Conservation (phyloP, 2,329 filamentous ascomycete genomes). For the Claviceps citrina region DNA sequence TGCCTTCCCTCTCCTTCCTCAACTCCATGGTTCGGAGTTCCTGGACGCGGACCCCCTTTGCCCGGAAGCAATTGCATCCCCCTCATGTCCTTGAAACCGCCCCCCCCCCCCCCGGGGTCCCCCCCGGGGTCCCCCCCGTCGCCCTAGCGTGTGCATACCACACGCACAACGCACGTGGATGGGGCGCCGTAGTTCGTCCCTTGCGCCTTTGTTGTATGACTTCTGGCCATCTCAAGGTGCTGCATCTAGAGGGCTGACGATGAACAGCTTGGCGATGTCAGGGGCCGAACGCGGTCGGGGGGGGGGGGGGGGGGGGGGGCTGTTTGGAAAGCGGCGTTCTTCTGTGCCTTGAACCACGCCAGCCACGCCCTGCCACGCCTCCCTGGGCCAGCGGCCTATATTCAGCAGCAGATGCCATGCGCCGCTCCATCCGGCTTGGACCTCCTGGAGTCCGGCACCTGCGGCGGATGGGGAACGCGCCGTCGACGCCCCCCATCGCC, state of each 20-base stretch:
- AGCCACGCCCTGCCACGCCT: not conserved
- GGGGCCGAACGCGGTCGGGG: not conserved
- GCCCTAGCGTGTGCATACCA: not conserved
- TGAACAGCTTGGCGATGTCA: not conserved
- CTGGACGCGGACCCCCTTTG: not conserved
- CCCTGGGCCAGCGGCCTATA: not conserved
- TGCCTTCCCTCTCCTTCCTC: not conserved
- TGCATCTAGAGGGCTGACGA: not conserved
- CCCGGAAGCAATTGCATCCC: not conserved
- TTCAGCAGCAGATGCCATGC: conserved; percentile 3
- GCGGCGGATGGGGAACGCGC: not conserved
- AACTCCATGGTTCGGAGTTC: not conserved
- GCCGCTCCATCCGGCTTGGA: not conserved
- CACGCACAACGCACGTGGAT: not conserved
- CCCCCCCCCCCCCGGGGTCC: too few species aligned
- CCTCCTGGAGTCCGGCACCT: too few species aligned
- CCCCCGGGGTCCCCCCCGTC: too few species aligned
- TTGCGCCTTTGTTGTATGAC: not conserved
- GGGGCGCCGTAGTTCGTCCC: not conserved
- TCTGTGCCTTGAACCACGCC: not conserved
- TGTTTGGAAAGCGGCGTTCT: too few species aligned
- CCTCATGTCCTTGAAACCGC: not conserved
- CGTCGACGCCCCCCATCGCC: not conserved
- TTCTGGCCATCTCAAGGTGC: conserved; percentile 1
- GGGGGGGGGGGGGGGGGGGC: too few species aligned